These are phyloP conservation scores for Phytophthora cryptogea DNA, from an alignment of 352 stramenopile genomes.

Conservation along the genomic window DNA sequence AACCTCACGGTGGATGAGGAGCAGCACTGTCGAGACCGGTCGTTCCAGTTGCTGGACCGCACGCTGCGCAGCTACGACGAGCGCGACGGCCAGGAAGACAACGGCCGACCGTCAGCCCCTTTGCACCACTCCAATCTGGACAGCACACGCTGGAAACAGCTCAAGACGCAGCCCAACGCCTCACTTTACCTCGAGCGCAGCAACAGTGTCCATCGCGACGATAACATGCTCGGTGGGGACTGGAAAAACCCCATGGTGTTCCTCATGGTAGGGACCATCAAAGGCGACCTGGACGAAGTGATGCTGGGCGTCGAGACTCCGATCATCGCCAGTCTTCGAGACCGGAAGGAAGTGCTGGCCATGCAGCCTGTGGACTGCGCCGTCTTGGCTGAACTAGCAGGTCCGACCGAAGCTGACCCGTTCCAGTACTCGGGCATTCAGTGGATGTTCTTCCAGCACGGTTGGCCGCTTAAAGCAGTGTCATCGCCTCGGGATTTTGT, in stretches of 20 bases:
- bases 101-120: conserved; percentile 4
- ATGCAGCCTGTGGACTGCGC: conserved; percentile 29
- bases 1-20: conserved; percentile 28
- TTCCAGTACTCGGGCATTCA: conserved; percentile 46
- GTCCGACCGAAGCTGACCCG: conserved; percentile 33
- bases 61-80: conserved; percentile 39
- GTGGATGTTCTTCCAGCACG: conserved; percentile 36
- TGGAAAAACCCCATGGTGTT: conserved; percentile 38
- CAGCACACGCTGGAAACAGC: conserved; percentile 37
- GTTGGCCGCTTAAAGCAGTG: conserved; percentile 28
- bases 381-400: conserved; percentile 38
- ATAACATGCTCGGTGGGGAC: conserved; percentile 25
- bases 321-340: conserved; percentile 23
- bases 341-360: conserved; percentile 31
- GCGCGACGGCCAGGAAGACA: conserved; percentile 25
- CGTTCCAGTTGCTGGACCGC: conserved; percentile 35
- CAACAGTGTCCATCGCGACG: conserved; percentile 23
- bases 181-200: conserved; percentile 37
- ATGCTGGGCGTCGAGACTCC: conserved; percentile 38
- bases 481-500: conserved; percentile 43
- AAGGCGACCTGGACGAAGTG: conserved; percentile 28
- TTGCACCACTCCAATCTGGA: conserved; percentile 27
- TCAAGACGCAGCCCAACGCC: conserved; percentile 31
- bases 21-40: conserved; percentile 30
- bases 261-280: conserved; percentile 25